phyloP scores from a whole-genome alignment of 1,284 basidiomycete species.

The Rhodotorula sp. region DNA sequence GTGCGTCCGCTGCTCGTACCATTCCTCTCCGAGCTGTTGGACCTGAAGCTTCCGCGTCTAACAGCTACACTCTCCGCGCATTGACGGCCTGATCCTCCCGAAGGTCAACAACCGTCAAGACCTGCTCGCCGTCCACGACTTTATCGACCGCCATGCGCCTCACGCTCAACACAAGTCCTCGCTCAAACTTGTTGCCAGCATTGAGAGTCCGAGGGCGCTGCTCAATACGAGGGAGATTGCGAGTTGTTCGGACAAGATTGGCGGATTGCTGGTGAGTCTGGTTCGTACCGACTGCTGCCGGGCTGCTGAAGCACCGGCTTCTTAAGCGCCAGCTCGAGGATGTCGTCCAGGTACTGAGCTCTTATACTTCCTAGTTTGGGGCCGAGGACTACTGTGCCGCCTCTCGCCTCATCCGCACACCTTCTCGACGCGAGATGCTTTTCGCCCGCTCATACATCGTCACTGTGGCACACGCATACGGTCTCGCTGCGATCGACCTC shows the following conservation, averaged over 20 bases:
- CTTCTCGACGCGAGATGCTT: conserved; percentile 70
- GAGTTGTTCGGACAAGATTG: conserved; percentile 5
- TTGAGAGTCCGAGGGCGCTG: conserved; percentile 40
- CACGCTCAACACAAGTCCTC: neutral
- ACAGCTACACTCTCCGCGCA: conserved; percentile 15
- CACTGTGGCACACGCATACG: conserved; percentile 78
- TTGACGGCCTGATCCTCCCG: conserved; percentile 41
- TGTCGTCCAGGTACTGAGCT: neutral
- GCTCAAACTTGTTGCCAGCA: conserved; percentile 32
- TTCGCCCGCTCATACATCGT: conserved; percentile 83
- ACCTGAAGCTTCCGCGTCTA: neutral
- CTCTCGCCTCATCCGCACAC: conserved; percentile 77
- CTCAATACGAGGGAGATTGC: conserved; percentile 39
- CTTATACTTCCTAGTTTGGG: conserved; percentile 64
- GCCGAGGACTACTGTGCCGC: conserved; percentile 86
- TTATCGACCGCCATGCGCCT: conserved; percentile 7
- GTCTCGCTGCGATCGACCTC: conserved; percentile 85
- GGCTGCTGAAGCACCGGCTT: too few species aligned
- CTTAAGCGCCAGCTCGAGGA: neutral
- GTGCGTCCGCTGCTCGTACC: conserved; percentile 53
- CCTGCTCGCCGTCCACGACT: conserved; percentile 26
- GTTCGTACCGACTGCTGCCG: neutral
- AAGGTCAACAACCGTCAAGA: conserved; percentile 40
- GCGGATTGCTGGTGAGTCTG: conserved; percentile 26
- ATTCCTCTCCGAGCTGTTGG: neutral